Evolutionary conservation across 202 grass and related monocot genomes (phyloP).

Genomic region (Setaria italica): DNA sequence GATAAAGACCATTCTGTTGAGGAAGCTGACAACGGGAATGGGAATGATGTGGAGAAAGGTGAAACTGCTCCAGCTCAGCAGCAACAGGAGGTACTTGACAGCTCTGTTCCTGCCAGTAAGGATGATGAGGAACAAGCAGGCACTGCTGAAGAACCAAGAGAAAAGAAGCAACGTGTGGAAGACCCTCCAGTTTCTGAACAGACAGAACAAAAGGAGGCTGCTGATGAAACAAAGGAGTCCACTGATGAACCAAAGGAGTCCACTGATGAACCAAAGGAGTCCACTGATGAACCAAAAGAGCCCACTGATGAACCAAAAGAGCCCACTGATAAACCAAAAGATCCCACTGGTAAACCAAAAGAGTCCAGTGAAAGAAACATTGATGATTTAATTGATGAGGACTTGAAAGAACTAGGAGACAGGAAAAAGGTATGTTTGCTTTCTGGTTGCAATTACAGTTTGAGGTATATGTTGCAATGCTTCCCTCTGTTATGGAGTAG

Average conservation of each 20-base stretch:
- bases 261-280: slow-evolving; percentile 48
- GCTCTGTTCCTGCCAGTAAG: slow-evolving; percentile 32
- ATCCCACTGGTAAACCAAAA: slow-evolving; percentile 45
- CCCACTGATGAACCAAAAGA: slow-evolving; percentile 34
- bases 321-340: slow-evolving; percentile 41
- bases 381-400: slow-evolving; percentile 93
- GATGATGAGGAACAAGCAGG: slow-evolving; percentile 46
- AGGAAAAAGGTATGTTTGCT: slow-evolving; percentile 76
- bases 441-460: slow-evolving; percentile 23
- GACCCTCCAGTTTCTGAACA: slow-evolving; percentile 34
- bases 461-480: not conserved
- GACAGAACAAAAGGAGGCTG: slow-evolving; percentile 12
- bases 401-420: slow-evolving; percentile 78
- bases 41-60: slow-evolving; percentile 53
- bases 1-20: slow-evolving; percentile 48
- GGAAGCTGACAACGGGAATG: slow-evolving; percentile 53
- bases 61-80: slow-evolving; percentile 39
- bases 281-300: slow-evolving; percentile 46
- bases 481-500: not conserved
- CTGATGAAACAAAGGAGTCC: slow-evolving; percentile 39
- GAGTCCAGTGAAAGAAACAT: slow-evolving; percentile 68
- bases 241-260: too few species aligned
- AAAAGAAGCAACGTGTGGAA: slow-evolving; percentile 76
- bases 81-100: slow-evolving; percentile 31
- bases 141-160: slow-evolving; percentile 51